Percentiles rank a stretch among this genome's conserved stretches.
Evolutionary conservation across 139 green algal genomes (phyloP).

Genomic region (Closterium sp.): DNA sequence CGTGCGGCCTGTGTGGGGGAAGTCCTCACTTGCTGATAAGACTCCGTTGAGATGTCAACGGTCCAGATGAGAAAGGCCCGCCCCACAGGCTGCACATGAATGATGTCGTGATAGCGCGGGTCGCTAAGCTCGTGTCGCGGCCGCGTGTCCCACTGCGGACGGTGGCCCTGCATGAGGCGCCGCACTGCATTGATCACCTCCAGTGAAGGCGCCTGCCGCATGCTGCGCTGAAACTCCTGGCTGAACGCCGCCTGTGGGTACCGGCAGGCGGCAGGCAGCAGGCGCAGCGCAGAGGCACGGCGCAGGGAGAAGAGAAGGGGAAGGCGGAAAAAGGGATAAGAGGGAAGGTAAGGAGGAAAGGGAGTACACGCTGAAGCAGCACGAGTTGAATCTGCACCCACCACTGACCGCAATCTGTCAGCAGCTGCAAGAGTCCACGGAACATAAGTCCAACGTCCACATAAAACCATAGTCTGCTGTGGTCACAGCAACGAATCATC

Average conservation of each 20-base stretch:
- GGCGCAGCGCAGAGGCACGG: background rate
- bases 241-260: background rate
- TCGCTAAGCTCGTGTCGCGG: background rate
- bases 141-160: background rate
- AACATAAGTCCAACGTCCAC: background rate
- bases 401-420: background rate
- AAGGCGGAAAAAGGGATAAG: background rate
- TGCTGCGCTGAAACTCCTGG: background rate
- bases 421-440: background rate
- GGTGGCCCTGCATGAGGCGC: background rate
- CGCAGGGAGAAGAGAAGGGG: background rate
- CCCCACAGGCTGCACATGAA: background rate
- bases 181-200: slow-evolving; percentile 3
- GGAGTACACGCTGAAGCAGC: background rate
- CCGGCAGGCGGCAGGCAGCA: too few species aligned
- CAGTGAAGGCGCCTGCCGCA: background rate
- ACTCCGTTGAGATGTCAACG: background rate
- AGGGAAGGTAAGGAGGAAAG: background rate
- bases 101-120: background rate
- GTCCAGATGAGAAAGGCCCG: background rate
- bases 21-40: background rate
- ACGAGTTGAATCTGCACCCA: background rate
- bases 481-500: background rate
- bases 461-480: background rate
- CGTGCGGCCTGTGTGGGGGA: background rate